Evolutionary conservation across 257 asterid genomes (phyloP), one percentile per base, ranked within the genome.

Genomic region (Nemophila menziesii): DNA sequence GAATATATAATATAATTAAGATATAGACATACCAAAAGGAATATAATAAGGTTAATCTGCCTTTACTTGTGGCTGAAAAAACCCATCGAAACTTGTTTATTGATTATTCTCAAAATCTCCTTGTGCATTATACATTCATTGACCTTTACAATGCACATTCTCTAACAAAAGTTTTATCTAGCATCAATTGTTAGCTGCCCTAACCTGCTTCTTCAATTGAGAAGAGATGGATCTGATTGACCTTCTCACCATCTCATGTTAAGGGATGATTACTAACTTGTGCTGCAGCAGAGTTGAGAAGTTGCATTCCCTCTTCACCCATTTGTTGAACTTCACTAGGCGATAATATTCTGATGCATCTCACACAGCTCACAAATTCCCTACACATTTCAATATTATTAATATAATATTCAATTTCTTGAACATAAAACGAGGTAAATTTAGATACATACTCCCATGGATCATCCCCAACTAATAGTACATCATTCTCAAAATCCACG

Each of bases 291-390:
- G 93, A 71, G 75, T 77, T 85, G 27, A 90, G 59, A 36, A 90
- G 86, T 68, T 77, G 99, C 99, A 82, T 90, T 43, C 99, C 96
- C 43, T 85, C 99, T 57, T 90, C 96, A 0, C 99, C 96, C 99
- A 90, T 85, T 71, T 85, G 96, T 78, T 86, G 79, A 36, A 90
- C 99, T 72, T 90, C 99, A 20, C 71, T 54, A 5, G 99, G 96
- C 20, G 96, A 90, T 43, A 90, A 49, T 16, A 90, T 90, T 47
- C 99, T 69, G 43, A 90, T 90, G 78, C 99, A 90, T 33, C 76
- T 73, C 8, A 90, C 99, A 48, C 99, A 90, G 17, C 87, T 80
- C 10, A 86, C 94, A 42, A 86, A 86, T 67, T 86, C 96, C 72
- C 96, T 83, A 55, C 56, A 58, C 33, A 44, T 2, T 8, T 22